These are phyloP conservation scores for Fusarium cyanostomum DNA, from an alignment of 2,329 filamentous ascomycete genomes.

Conservation along the genomic window DNA sequence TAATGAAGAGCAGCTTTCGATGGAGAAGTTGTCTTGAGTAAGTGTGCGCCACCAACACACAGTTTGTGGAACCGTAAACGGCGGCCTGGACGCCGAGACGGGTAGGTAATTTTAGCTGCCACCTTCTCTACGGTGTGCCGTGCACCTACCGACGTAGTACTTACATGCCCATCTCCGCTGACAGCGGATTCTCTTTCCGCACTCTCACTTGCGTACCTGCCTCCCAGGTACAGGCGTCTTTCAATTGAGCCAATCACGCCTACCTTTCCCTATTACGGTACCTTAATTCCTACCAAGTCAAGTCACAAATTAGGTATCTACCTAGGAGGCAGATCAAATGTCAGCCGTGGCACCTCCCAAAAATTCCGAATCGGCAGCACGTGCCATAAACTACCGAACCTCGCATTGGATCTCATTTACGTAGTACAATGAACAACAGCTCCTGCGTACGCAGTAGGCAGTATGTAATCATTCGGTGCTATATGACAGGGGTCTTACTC, in stretches of 20 bases:
- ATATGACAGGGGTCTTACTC: too few species aligned
- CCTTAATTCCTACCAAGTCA: not conserved
- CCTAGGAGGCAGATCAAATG: constrained; percentile 2
- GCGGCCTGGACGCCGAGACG: not conserved
- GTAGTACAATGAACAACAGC: too few species aligned
- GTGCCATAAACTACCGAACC: constrained; percentile 7
- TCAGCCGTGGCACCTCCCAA: constrained; percentile 10
- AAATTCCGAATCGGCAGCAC: constrained; percentile 6
- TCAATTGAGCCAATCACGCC: not conserved
- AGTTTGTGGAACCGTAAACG: not conserved
- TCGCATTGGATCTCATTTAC: too few species aligned
- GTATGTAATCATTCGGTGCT: too few species aligned
- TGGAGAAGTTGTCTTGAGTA: constrained; percentile 20
- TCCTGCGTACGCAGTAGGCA: too few species aligned
- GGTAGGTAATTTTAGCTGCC: not conserved
- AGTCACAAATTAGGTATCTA: not conserved
- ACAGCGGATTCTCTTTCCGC: constrained; percentile 6
- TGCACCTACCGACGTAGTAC: constrained; percentile 1
- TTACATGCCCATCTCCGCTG: too few species aligned
- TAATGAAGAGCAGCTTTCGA: constrained; percentile 8
- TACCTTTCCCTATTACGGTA: not conserved
- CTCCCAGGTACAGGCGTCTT: constrained; percentile 1
- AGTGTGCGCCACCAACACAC: constrained; percentile 25
- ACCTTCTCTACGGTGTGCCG: not conserved
- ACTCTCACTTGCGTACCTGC: constrained; percentile 6